Base-by-base conservation (phyloP, 1,284 basidiomycete genomes). In the Ganoderma meredithae region DNA sequence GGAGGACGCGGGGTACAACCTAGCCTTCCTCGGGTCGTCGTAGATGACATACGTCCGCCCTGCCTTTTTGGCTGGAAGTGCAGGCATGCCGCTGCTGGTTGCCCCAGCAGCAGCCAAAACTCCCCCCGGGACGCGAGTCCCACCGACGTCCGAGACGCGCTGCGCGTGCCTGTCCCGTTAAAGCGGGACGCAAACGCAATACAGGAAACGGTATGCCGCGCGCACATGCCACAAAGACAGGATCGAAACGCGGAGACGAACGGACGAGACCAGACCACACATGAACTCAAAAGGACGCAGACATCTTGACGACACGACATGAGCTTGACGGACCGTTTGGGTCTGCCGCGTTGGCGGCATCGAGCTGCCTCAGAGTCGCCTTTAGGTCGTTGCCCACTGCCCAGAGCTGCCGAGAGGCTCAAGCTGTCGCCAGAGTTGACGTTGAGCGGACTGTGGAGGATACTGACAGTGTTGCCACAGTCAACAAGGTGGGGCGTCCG, bases 1-100 rank as follows among this genome's bases (percentile, higher is more conserved):
- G 56, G 71, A 70, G 71, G 71, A 64, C 71, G 71, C 47, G 71
- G 71, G 71, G 68, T 70, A 67, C 60, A 72, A 72, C 71, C 71
- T 72, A 69, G 71, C 71, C 69, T 70, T 69, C 55, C 39, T 64
- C 68, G 66, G 61, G 61, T 62, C 71, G 71, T 63, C 68, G 71
- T 69, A 72, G 71, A 72, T 70, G 39, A 72, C 69, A 67, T 70
- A 72, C 71, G 69, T 67, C 68, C 71, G 71, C 71, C 69, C 69
- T 68, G 67, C 69, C 67, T 65, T 56, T 49, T 31, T 63, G 65
- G 68, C 66, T 64, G 27, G 58, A 68, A 68, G 66, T 65, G 60
- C 70, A 72, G 71, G 71, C 40, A 67, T 64, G 69, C 67, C 66
- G 59, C 69, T 33, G 71, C 60, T 58, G 60, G 71, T 72, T 72